These are phyloP conservation scores for Piper longum DNA, from an alignment of 164 flowering plant genomes.

Conservation along the genomic window DNA sequence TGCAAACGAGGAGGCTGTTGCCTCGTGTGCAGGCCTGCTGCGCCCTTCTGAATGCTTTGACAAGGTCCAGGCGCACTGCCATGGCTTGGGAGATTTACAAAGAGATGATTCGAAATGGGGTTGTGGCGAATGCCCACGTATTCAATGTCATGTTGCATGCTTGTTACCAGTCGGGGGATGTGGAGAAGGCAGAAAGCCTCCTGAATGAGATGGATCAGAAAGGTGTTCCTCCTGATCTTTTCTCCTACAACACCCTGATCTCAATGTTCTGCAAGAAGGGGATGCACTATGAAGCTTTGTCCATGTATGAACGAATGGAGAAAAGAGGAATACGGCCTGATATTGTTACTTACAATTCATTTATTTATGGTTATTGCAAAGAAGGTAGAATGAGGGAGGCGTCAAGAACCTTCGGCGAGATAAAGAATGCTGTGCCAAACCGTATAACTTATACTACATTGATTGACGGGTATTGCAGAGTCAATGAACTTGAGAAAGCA, in stretches of 20 bases:
- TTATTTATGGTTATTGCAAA: slow-evolving; percentile 61
- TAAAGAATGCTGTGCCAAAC: slow-evolving; percentile 55
- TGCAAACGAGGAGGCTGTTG: slow-evolving; percentile 31
- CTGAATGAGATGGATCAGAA: slow-evolving; percentile 57
- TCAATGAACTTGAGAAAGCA: slow-evolving; percentile 53
- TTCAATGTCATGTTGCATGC: slow-evolving; percentile 87
- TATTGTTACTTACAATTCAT: slow-evolving; percentile 72
- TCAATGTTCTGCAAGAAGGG: slow-evolving; percentile 67
- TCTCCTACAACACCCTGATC: slow-evolving; percentile 70
- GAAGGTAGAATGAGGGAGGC: slow-evolving; percentile 93
- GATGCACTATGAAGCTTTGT: slow-evolving; percentile 83
- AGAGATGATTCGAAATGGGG: slow-evolving; percentile 50
- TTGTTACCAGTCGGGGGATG: slow-evolving; percentile 64
- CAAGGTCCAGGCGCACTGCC: slow-evolving; percentile 46
- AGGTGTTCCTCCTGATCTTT: slow-evolving; percentile 43
- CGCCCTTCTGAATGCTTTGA: slow-evolving; percentile 54
- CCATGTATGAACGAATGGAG: slow-evolving; percentile 65
- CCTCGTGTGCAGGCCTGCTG: slow-evolving; percentile 82
- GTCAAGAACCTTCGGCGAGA: slow-evolving; percentile 48
- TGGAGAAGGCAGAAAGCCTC: slow-evolving; percentile 49
- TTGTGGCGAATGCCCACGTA: slow-evolving; percentile 51
- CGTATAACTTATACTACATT: slow-evolving; percentile 77
- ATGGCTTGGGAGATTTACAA: slow-evolving; percentile 58
- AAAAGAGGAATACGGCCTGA: slow-evolving; percentile 56
- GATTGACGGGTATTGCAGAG: slow-evolving; percentile 82